Base-by-base conservation (phyloP, 768 basidiomycete genomes). In the Suillus paluster region DNA sequence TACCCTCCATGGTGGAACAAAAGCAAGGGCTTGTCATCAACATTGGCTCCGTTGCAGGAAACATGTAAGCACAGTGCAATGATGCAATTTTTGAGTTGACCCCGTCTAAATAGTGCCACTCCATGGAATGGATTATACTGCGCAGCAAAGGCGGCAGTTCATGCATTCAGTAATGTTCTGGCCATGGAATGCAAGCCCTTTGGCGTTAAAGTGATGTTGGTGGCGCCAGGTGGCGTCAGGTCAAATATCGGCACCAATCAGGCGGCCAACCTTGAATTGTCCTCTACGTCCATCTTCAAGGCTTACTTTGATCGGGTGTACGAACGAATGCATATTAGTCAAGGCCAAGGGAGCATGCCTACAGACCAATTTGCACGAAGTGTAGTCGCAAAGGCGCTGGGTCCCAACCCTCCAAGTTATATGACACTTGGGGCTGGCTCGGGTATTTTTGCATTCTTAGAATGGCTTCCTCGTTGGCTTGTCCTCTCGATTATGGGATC, bases 141-240 rank as follows among this genome's bases (percentile, higher is more conserved):
- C 36, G 83, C 86, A 0, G 72, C 81, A 50, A 89, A 89, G 68
- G 83, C 87, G 0, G 86, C 86, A 0, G 70, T 87, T 4, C 84
- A 85, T 52, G 75, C 81, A 25, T 75, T 92, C 33, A 86, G 85
- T 55, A 84, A 92, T 45, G 82, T 84, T 0, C 81, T 93, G 6
- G 80, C 80, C 4, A 88, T 91, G 89, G 92, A 94, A 68, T 86
- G 86, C 74, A 82, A 79, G 48, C 89, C 90, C 1, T 84, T 92
- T 70, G 85, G 86, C 38, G 82, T 94, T 61, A 76, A 83, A 23
- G 90, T 92, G 44, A 77, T 92, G 70, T 87, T 89, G 63, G 79
- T 94, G 52, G 80, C 84, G 4, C 88, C 91, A 0, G 91, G 88
- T 10, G 79, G 82, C 3, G 79, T 30, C 30, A 30, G 6, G 30